Conservation (phyloP, 164 flowering plant genomes). For the Annona cherimola region DNA sequence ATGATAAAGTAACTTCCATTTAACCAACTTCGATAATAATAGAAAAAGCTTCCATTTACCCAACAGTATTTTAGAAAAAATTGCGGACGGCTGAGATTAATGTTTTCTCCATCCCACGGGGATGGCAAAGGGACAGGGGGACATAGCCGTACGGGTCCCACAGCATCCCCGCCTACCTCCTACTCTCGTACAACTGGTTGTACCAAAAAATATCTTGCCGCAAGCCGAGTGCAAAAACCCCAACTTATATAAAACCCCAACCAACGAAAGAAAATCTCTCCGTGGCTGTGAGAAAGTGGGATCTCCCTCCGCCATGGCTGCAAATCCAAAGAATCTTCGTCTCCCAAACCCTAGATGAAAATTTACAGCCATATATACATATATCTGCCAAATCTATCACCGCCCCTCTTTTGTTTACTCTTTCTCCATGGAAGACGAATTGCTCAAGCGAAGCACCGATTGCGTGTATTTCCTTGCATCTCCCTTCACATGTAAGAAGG, state of each 20-base stretch:
- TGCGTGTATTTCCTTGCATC: constrained; percentile 84
- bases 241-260: constrained; percentile 5
- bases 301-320: constrained; percentile 8
- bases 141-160: too few relatives aligned
- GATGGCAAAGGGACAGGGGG: too few relatives aligned
- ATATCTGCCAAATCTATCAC: not conserved
- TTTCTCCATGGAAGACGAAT: constrained; percentile 45
- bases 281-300: not conserved
- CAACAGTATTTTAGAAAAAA: too few relatives aligned
- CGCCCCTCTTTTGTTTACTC: not conserved
- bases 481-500: constrained; percentile 96
- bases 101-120: too few relatives aligned
- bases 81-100: too few relatives aligned
- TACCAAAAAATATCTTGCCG: too few relatives aligned
- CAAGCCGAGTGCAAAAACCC: constrained; percentile 4
- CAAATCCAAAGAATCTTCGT: not conserved
- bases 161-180: too few relatives aligned
- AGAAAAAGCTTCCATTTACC: too few relatives aligned
- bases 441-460: constrained; percentile 58
- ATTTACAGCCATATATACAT: not conserved
- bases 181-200: too few relatives aligned
- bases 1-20: too few relatives aligned
- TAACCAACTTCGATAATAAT: too few relatives aligned
- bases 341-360: not conserved
- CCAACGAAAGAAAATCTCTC: not conserved